phyloP scores from a whole-genome alignment of 805 yeast genomes.

The Spathaspora arborariae region DNA sequence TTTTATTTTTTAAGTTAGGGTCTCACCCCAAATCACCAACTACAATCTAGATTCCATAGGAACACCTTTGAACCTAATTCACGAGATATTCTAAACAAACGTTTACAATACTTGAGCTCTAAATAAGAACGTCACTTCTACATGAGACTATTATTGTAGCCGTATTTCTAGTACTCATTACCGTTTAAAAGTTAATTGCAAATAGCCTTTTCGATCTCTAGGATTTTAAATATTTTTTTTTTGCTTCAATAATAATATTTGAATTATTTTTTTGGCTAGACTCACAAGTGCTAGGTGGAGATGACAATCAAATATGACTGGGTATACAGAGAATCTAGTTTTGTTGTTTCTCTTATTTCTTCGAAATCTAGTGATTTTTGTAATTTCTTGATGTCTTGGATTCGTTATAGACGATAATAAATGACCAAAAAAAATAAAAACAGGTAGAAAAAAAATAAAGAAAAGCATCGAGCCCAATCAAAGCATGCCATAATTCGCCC shows the following conservation, averaged over 20 bases:
- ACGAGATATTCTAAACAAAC: no score
- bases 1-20: no score
- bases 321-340: neutral
- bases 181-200: neutral
- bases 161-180: neutral
- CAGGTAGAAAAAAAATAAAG: no score
- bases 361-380: neutral
- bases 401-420: neutral
- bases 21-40: no score
- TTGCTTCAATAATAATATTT: neutral
- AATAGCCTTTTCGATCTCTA: neutral
- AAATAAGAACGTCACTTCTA: no score
- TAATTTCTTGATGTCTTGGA: neutral
- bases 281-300: neutral
- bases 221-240: neutral
- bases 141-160: no score
- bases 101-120: no score
- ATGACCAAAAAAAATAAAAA: no score
- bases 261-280: neutral
- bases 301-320: neutral
- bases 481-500: no score
- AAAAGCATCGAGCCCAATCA: no score
- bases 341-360: neutral
- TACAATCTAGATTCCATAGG: no score
- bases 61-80: no score